phyloP scores from a whole-genome alignment of 2,329 filamentous ascomycete genomes.

The Rhinocladiella mackenziei region DNA sequence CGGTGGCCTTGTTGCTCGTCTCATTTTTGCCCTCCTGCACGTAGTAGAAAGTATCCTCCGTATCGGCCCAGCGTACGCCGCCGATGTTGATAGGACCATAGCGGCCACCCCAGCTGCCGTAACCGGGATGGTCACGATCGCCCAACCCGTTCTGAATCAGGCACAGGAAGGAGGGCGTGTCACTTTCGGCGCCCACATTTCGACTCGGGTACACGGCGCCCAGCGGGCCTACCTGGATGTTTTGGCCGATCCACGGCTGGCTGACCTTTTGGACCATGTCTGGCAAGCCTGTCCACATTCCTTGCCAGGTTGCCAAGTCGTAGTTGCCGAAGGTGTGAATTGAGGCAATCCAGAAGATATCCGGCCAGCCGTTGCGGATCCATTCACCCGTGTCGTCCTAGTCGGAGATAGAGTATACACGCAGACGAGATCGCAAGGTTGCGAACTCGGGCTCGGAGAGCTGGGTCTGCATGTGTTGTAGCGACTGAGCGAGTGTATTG shows the following conservation, averaged over 20 bases:
- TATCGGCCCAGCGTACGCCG: too few relatives aligned
- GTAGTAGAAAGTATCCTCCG: too few relatives aligned
- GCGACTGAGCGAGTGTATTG: slow-evolving; percentile 50
- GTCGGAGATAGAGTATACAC: slow-evolving; percentile 56
- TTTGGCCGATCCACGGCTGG: slow-evolving; percentile 50
- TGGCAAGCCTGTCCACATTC: slow-evolving; percentile 51
- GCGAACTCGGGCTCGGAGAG: slow-evolving; percentile 34
- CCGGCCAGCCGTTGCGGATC: slow-evolving; percentile 53
- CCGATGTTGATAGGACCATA: too few relatives aligned
- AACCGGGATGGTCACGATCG: slow-evolving; percentile 38
- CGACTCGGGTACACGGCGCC: slow-evolving; percentile 47
- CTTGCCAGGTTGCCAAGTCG: slow-evolving; percentile 52
- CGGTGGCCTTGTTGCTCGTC: too few relatives aligned
- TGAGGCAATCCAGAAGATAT: slow-evolving; percentile 54
- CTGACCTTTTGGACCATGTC: slow-evolving; percentile 48
- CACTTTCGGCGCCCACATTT: slow-evolving; percentile 52
- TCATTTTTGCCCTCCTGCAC: too few relatives aligned
- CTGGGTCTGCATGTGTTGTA: slow-evolving; percentile 39
- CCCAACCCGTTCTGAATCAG: slow-evolving; percentile 44
- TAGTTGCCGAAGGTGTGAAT: slow-evolving; percentile 57
- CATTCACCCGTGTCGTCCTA: slow-evolving; percentile 57
- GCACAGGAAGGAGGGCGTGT: slow-evolving; percentile 43
- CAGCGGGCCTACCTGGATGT: slow-evolving; percentile 52
- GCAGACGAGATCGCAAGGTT: slow-evolving; percentile 41
- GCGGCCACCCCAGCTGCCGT: slow-evolving; percentile 45